A percentile compares a stretch with the other conserved stretches of the same genome.
phyloP scores from a whole-genome alignment of 306 rosid genomes.

The Casuarina cunninghamiana region DNA sequence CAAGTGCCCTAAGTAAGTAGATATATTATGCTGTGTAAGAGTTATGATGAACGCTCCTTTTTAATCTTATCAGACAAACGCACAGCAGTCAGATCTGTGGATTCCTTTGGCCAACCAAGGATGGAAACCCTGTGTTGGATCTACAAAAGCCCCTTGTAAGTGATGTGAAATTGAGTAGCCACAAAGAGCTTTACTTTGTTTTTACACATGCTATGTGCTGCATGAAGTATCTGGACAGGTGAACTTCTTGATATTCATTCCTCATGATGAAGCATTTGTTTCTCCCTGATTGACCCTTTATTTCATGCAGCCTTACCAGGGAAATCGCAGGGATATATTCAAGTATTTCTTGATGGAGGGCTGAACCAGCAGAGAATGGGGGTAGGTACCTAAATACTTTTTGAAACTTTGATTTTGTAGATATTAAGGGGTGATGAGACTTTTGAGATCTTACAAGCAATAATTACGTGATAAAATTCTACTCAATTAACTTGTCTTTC shows the following conservation, averaged over 20 bases:
- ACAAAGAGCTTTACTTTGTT: slow-evolving; percentile 13
- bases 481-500: slow-evolving; percentile 2
- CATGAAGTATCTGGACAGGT: background rate
- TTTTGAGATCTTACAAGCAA: background rate
- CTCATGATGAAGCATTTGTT: slow-evolving; percentile 18
- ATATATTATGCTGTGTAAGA: slow-evolving; percentile 13
- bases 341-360: slow-evolving; percentile 97
- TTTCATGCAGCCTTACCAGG: slow-evolving; percentile 71
- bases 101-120: slow-evolving; percentile 62
- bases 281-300: slow-evolving; percentile 20
- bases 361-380: slow-evolving; percentile 99
- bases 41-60: background rate
- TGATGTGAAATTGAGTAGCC: background rate
- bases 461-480: background rate
- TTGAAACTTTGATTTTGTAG: background rate
- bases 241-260: slow-evolving; percentile 11
- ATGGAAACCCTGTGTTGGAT: slow-evolving; percentile 63
- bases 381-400: slow-evolving; percentile 51
- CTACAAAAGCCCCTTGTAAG: slow-evolving; percentile 61
- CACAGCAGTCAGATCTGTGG: slow-evolving; percentile 69
- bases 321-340: slow-evolving; percentile 78
- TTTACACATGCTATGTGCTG: background rate
- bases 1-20: slow-evolving; percentile 15
- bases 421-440: background rate
- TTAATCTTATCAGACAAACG: slow-evolving; percentile 48